A percentile compares a stretch with the other conserved stretches of the same genome.
Conservation (phyloP, 371 early-diverging fungal genomes). For the Dinochytrium kinnereticum region DNA sequence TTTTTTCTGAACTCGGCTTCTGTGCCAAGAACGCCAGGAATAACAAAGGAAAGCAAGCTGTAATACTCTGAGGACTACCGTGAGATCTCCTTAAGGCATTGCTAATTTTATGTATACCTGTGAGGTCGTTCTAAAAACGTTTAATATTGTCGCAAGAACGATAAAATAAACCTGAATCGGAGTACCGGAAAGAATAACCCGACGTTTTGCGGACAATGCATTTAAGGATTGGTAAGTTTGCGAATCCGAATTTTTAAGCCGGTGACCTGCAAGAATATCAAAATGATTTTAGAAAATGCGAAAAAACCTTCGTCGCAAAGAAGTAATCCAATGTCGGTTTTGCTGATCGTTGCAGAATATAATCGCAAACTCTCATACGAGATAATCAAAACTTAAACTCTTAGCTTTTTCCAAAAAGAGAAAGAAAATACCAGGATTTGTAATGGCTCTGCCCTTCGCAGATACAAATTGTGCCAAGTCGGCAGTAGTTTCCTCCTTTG, state of each 20-base stretch:
- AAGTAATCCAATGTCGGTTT: constrained; percentile 88
- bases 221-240: constrained; percentile 88
- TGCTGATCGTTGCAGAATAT: constrained; percentile 73
- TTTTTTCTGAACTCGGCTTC: constrained; percentile 87
- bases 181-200: constrained; percentile 96
- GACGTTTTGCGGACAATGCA: constrained; percentile 77
- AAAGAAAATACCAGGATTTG: constrained; percentile 68
- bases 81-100: background rate
- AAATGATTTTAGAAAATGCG: background rate
- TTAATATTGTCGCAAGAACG: background rate
- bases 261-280: constrained; percentile 66
- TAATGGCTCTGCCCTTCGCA: constrained; percentile 79
- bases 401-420: background rate
- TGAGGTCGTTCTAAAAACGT: constrained; percentile 28
- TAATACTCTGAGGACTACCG: constrained; percentile 86
- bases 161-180: constrained; percentile 81
- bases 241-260: constrained; percentile 92
- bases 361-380: constrained; percentile 93
- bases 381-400: constrained; percentile 80
- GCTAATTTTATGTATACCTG: constrained; percentile 7
- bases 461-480: constrained; percentile 82
- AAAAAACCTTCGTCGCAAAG: constrained; percentile 88
- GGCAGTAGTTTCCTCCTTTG: constrained; percentile 82
- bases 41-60: constrained; percentile 90
- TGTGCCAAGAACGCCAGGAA: constrained; percentile 94